phyloP scores from a whole-genome alignment of 2,329 filamentous ascomycete genomes.

The Graphilbum sp. region DNA sequence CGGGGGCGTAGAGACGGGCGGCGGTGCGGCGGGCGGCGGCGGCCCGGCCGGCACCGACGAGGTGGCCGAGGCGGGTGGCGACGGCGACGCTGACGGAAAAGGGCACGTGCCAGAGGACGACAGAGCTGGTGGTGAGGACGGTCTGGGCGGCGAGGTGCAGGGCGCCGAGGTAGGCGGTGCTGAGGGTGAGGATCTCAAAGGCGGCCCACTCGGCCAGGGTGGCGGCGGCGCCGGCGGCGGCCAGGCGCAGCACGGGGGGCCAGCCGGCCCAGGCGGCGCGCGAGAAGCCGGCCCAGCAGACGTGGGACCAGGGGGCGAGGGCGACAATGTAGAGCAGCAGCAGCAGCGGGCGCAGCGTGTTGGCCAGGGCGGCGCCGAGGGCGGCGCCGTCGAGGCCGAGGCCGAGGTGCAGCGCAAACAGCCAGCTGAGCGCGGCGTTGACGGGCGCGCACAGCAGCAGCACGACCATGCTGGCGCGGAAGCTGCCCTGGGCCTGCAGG shows the following conservation, averaged over 20 bases:
- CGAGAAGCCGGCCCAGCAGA: conserved; percentile 75
- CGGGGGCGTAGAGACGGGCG: too few relatives aligned
- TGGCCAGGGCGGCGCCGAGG: conserved; percentile 58
- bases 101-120: conserved; percentile 77
- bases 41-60: conserved; percentile 75
- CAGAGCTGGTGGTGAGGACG: conserved; percentile 60
- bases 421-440: conserved; percentile 63
- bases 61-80: conserved; percentile 75
- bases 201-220: conserved; percentile 85
- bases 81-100: conserved; percentile 83
- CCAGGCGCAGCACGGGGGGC: conserved; percentile 72
- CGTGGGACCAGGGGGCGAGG: conserved; percentile 50
- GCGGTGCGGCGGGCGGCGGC: conserved; percentile 66
- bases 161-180: conserved; percentile 62
- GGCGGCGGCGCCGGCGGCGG: conserved; percentile 82
- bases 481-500: conserved; percentile 67
- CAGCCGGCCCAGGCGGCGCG: conserved; percentile 55
- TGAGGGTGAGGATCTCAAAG: conserved; percentile 82
- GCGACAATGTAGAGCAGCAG: conserved; percentile 60
- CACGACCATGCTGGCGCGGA: conserved; percentile 65
- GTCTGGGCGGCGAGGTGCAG: conserved; percentile 76
- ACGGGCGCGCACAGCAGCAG: conserved; percentile 59
- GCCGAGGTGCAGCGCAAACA: conserved; percentile 56
- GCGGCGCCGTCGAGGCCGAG: conserved; percentile 64
- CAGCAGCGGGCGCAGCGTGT: conserved; percentile 57